phyloP scores from a whole-genome alignment of 148 eudicot species.

The Fagopyrum tataricum region DNA sequence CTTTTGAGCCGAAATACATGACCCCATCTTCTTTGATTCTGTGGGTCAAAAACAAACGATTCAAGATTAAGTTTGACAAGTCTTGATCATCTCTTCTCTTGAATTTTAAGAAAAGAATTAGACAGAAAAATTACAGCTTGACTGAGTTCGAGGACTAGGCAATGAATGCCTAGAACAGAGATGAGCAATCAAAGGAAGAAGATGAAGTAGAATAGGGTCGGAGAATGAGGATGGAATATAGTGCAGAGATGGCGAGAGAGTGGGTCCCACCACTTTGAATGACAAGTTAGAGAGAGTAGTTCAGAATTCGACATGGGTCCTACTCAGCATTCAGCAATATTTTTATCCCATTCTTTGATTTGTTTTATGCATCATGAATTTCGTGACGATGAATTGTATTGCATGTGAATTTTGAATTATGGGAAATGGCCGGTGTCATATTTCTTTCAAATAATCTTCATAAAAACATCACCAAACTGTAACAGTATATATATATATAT shows the following conservation, averaged over 20 bases:
- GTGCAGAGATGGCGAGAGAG: not conserved
- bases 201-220: not conserved
- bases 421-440: not conserved
- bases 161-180: not conserved
- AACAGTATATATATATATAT: too few species aligned
- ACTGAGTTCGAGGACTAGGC: not conserved
- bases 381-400: not conserved
- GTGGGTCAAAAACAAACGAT: not conserved
- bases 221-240: not conserved
- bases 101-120: too few species aligned
- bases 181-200: not conserved
- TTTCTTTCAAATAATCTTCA: not conserved
- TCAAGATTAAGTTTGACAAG: not conserved
- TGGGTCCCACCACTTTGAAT: not conserved
- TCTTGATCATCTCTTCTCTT: not conserved
- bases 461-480: too few species aligned
- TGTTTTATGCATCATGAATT: not conserved
- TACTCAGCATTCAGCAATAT: not conserved
- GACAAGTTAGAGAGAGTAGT: not conserved
- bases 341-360: not conserved
- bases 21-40: slow-evolving; percentile 13
- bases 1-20: slow-evolving; percentile 9
- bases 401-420: not conserved
- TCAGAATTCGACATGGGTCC: slow-evolving; percentile 6
- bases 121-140: too few species aligned